phyloP scores from a whole-genome alignment of 2,329 filamentous ascomycete genomes.

The Scedosporium aurantiacum region DNA sequence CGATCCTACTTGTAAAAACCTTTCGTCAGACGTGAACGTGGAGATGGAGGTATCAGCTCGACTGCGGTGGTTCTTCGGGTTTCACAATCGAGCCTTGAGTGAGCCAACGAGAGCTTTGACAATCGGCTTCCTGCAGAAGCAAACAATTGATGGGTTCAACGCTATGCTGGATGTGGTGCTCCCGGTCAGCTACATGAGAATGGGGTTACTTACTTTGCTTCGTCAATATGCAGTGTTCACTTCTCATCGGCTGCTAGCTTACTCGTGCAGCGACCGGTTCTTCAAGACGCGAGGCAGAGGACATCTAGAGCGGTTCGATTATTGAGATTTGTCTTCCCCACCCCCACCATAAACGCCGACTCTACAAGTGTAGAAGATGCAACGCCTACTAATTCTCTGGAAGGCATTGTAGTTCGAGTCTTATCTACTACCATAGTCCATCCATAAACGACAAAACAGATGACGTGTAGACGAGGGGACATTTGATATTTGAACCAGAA shows the following conservation, averaged over 20 bases:
- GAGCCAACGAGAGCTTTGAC: not conserved
- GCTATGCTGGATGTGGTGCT: not conserved
- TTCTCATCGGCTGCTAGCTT: not conserved
- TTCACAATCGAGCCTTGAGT: not conserved
- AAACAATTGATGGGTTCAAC: not conserved
- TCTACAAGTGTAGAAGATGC: no score
- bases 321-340: no score
- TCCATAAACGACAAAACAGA: no score
- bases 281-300: not conserved
- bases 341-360: no score
- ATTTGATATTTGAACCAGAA: no score
- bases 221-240: not conserved
- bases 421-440: no score
- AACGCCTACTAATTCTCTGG: no score
- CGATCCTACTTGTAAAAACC: not conserved
- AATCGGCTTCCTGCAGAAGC: not conserved
- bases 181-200: not conserved
- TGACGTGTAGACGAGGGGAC: no score
- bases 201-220: not conserved
- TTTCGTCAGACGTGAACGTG: not conserved
- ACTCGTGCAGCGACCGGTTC: not conserved
- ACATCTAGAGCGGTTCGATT: not conserved
- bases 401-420: no score
- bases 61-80: not conserved
- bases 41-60: not conserved